Evolutionary conservation across 805 yeast genomes (phyloP).

Genomic region (Wickerhamiella brachini): DNA sequence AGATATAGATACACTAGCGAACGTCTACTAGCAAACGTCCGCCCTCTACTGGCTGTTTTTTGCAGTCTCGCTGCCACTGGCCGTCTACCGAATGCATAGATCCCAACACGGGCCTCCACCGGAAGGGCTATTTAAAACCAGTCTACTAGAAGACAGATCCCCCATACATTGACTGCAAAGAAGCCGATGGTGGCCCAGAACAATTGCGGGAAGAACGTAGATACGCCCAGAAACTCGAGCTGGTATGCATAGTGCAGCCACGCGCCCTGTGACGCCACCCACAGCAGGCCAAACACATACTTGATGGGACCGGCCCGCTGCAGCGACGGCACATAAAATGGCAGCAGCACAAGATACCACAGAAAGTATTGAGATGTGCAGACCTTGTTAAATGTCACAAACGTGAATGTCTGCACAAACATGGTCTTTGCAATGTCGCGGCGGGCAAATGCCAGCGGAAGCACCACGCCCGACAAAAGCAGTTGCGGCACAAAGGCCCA

Average conservation of each 20-base stretch:
- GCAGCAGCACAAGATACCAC: conserved; percentile 82
- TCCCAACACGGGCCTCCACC: too few relatives aligned
- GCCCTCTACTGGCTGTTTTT: too few relatives aligned
- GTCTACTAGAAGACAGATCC: conserved; percentile 42
- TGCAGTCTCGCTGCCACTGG: too few relatives aligned
- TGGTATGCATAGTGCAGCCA: conserved; percentile 74
- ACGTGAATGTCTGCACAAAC: conserved; percentile 67
- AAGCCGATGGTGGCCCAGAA: conserved; percentile 43
- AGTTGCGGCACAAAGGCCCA: conserved; percentile 81
- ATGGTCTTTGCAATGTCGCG: conserved; percentile 36
- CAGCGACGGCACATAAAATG: conserved; percentile 48
- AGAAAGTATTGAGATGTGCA: conserved; percentile 92
- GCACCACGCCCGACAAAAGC: conserved; percentile 37
- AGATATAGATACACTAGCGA: too few relatives aligned
- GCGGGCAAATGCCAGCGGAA: conserved; percentile 41
- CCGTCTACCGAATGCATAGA: too few relatives aligned
- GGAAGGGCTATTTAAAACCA: too few relatives aligned
- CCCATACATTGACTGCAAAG: conserved; percentile 48
- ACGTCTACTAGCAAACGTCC: too few relatives aligned
- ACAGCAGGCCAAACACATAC: conserved; percentile 28
- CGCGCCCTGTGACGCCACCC: conserved; percentile 58
- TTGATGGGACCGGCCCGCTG: conserved; percentile 21
- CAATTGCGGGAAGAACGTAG: conserved; percentile 48
- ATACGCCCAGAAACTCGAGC: conserved; percentile 64
- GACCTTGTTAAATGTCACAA: conserved; percentile 66